Evolutionary conservation across 1,284 basidiomycete genomes (phyloP).

Genomic region (Apiotrichum gamsii): DNA sequence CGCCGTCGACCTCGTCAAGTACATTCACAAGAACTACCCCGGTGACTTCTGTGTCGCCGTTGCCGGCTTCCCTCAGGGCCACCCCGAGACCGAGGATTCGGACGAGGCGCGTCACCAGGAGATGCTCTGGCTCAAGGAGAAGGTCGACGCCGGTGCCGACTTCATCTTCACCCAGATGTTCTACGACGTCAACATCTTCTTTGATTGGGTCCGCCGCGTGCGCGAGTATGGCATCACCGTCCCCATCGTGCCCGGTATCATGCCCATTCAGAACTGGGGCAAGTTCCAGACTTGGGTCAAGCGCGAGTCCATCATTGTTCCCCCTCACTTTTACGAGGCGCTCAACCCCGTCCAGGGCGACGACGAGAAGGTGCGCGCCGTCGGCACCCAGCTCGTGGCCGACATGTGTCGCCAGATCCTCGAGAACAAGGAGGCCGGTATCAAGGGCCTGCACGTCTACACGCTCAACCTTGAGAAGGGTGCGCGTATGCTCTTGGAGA

Average conservation of each 20-base stretch:
- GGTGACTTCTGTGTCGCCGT: slow-evolving; percentile 94
- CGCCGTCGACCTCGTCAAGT: slow-evolving; percentile 80
- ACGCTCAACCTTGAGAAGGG: slow-evolving; percentile 98
- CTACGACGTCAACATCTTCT: slow-evolving; percentile 83
- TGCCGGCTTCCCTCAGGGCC: slow-evolving; percentile 76
- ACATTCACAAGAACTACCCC: slow-evolving; percentile 72
- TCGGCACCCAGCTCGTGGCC: slow-evolving; percentile 80
- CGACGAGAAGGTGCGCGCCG: slow-evolving; percentile 80
- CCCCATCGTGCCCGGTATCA: slow-evolving; percentile 86
- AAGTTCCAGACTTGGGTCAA: slow-evolving; percentile 89
- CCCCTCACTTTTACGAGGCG: slow-evolving; percentile 68
- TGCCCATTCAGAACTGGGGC: slow-evolving; percentile 97
- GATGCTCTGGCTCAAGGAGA: slow-evolving; percentile 77
- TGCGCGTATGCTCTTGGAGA: slow-evolving; percentile 83
- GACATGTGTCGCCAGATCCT: slow-evolving; percentile 81
- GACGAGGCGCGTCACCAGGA: slow-evolving; percentile 54
- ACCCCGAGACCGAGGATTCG: slow-evolving; percentile 57
- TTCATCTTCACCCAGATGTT: slow-evolving; percentile 97
- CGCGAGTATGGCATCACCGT: slow-evolving; percentile 81
- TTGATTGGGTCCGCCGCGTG: slow-evolving; percentile 76
- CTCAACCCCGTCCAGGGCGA: slow-evolving; percentile 86
- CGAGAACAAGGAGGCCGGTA: slow-evolving; percentile 63
- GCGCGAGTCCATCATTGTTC: slow-evolving; percentile 78
- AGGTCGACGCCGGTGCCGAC: slow-evolving; percentile 90
- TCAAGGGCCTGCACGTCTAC: slow-evolving; percentile 88